These are phyloP conservation scores for Vitis hybrid DNA, from an alignment of 177 flowering plant species.

Conservation along the genomic window DNA sequence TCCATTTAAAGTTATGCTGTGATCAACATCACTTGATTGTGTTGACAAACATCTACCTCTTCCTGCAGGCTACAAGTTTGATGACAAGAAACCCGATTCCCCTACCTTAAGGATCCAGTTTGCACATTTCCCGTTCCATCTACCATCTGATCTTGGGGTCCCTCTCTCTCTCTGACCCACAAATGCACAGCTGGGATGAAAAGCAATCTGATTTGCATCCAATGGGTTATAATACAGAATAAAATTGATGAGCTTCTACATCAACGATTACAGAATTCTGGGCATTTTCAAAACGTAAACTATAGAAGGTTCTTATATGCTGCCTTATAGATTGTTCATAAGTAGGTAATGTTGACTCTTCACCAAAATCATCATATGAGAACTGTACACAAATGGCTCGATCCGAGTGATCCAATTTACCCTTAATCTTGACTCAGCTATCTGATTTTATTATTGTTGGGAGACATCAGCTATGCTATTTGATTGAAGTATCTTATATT, in stretches of 20 bases:
- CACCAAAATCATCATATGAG: too few relatives aligned
- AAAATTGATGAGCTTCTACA: neutral
- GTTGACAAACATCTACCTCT: neutral
- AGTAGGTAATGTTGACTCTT: too few relatives aligned
- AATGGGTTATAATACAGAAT: neutral
- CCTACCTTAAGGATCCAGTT: slow-evolving; percentile 55
- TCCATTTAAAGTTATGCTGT: too few relatives aligned
- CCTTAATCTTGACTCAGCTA: too few relatives aligned
- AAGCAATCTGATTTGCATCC: neutral
- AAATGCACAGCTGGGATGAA: neutral
- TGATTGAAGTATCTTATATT: too few relatives aligned
- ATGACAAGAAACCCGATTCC: slow-evolving; percentile 68
- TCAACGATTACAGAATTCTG: neutral
- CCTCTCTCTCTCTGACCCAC: neutral
- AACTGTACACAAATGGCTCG: too few relatives aligned
- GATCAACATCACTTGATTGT: too few relatives aligned
- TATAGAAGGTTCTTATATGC: too few relatives aligned
- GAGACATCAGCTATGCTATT: too few relatives aligned
- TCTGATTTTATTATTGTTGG: too few relatives aligned
- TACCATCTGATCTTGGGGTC: slow-evolving; percentile 28
- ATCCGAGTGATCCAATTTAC: too few relatives aligned
- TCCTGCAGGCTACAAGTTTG: slow-evolving; percentile 72
- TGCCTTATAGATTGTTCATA: too few relatives aligned
- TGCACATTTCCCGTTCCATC: slow-evolving; percentile 76
- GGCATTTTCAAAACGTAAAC: neutral